Conservation (phyloP, 2,329 filamentous ascomycete species). For the Phyllosticta citrichinensis region DNA sequence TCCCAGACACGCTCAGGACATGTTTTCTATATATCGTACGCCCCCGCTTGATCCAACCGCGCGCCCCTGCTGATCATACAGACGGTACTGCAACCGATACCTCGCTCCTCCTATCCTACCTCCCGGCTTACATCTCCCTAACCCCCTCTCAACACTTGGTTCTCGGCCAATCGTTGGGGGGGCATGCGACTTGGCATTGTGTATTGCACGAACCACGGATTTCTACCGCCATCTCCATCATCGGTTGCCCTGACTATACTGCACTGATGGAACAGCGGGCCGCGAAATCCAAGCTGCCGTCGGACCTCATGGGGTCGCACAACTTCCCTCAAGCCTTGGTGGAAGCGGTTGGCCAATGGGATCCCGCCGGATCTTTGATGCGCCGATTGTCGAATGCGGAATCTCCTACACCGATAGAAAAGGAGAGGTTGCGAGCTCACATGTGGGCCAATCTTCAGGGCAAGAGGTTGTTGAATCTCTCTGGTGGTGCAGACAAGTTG, state of each 20-base stretch:
- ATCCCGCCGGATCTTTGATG: conserved; percentile 69
- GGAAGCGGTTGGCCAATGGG: conserved; percentile 51
- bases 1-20: conserved; percentile 74
- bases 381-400: conserved; percentile 15
- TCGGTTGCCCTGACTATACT: conserved; percentile 84
- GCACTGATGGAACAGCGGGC: conserved; percentile 75
- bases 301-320: conserved; percentile 61
- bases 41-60: conserved; percentile 10
- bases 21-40: conserved; percentile 66
- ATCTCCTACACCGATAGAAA: conserved; percentile 19
- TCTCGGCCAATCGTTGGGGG: conserved; percentile 76
- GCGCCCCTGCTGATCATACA: conserved; percentile 13
- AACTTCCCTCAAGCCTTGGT: conserved; percentile 68
- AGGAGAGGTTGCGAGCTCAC: conserved; percentile 21
- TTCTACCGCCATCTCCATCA: conserved; percentile 65
- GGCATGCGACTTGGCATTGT: conserved; percentile 78
- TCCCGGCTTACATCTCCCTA: conserved; percentile 65
- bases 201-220: conserved; percentile 70
- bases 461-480: conserved; percentile 56
- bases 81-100: conserved; percentile 66
- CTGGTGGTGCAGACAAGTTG: conserved; percentile 58
- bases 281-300: conserved; percentile 53
- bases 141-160: conserved; percentile 56
- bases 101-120: conserved; percentile 62
- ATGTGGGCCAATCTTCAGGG: conserved; percentile 27